Conservation (phyloP, 83 land plant species). For the Isoetes engelmannii region DNA sequence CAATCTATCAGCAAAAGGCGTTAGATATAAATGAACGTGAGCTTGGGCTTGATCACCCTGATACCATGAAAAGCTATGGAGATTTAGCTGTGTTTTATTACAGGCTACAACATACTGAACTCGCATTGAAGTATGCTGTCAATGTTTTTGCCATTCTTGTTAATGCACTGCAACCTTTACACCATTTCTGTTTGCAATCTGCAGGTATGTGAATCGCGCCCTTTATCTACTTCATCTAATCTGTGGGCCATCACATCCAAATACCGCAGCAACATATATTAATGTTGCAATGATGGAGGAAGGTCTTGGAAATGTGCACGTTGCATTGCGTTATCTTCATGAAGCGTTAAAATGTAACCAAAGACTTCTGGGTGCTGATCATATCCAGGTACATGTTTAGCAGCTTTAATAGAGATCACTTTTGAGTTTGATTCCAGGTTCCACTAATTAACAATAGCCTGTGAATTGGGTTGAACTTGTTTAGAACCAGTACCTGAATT, state of each 20-base stretch:
- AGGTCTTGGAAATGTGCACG: slow-evolving; percentile 85
- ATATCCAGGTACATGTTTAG: slow-evolving; percentile 53
- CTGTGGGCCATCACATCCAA: slow-evolving; percentile 87
- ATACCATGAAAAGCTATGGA: slow-evolving; percentile 96
- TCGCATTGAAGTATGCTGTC: slow-evolving; percentile 72
- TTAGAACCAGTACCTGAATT: too few species aligned
- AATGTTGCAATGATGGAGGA: slow-evolving; percentile 99
- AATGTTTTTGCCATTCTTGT: neutral
- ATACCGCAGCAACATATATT: slow-evolving; percentile 90
- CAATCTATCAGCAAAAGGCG: slow-evolving; percentile 93
- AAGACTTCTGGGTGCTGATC: slow-evolving; percentile 85
- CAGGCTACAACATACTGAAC: slow-evolving; percentile 83
- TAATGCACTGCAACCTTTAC: slow-evolving; percentile 4
- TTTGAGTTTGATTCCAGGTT: too few species aligned
- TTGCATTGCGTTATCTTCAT: slow-evolving; percentile 81
- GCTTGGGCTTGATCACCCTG: slow-evolving; percentile 94
- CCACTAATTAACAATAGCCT: too few species aligned
- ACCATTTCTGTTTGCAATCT: neutral
- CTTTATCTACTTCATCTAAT: slow-evolving; percentile 71
- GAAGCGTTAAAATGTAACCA: slow-evolving; percentile 91
- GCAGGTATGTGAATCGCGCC: slow-evolving; percentile 87
- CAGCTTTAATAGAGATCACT: too few species aligned
- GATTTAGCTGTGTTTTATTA: slow-evolving; percentile 92
- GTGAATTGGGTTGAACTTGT: too few species aligned
- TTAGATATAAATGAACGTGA: slow-evolving; percentile 91